These are phyloP conservation scores for Massarina eburnea DNA, from an alignment of 2,329 filamentous ascomycete species.

Conservation along the genomic window DNA sequence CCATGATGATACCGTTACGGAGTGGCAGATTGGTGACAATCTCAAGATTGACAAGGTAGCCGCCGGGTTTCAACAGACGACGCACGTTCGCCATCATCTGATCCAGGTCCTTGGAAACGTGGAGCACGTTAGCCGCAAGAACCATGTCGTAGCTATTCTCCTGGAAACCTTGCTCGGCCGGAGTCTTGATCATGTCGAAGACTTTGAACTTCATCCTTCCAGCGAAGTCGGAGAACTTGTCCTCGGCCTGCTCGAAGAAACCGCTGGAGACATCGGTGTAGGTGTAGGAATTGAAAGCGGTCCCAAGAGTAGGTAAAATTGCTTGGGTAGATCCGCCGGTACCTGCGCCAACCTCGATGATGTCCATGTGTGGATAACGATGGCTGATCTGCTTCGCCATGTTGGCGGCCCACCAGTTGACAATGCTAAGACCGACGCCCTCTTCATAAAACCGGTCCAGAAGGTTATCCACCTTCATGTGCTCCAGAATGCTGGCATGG, in stretches of 20 bases:
- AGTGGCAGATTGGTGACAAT: background rate
- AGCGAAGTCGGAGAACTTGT: constrained; percentile 1
- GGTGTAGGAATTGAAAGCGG: constrained; percentile 13
- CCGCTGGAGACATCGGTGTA: constrained; percentile 24
- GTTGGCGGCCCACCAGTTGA: constrained; percentile 2
- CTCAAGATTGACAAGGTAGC: background rate
- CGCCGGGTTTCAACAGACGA: background rate
- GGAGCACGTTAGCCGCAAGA: constrained; percentile 6
- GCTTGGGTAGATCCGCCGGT: constrained; percentile 8
- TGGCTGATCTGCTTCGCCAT: constrained; percentile 14
- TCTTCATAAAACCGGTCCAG: constrained; percentile 17
- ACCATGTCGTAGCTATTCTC: constrained; percentile 9
- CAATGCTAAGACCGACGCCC: constrained; percentile 1
- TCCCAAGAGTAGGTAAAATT: constrained; percentile 1
- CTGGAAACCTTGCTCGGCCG: constrained; percentile 1
- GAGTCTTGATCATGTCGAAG: constrained; percentile 3
- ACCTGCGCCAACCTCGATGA: constrained; percentile 17
- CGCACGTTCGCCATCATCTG: background rate
- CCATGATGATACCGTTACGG: constrained; percentile 7
- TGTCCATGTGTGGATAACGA: constrained; percentile 12
- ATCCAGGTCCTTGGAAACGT: background rate
- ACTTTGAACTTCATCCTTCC: constrained; percentile 2
- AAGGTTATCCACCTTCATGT: constrained; percentile 10
- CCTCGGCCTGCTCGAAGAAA: constrained; percentile 11
- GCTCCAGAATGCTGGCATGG: constrained; percentile 10